phyloP scores from a whole-genome alignment of 176 grass and related monocot genomes.

The Musa schizocarpa region DNA sequence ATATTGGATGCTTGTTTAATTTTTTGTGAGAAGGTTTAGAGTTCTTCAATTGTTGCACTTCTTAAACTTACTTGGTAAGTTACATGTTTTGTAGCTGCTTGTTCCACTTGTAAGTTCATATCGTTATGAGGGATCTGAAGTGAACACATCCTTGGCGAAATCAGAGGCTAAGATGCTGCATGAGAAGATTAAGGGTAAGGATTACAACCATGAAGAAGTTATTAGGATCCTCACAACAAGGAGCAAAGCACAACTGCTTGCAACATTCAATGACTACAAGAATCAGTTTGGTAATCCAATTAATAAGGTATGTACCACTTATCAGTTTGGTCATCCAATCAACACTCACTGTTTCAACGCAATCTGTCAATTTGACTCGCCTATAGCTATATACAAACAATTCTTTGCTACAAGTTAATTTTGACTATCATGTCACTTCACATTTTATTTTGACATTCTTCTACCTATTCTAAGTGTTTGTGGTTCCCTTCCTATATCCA shows the following conservation, averaged over 20 bases:
- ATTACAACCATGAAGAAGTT: slow-evolving; percentile 68
- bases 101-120: slow-evolving; percentile 73
- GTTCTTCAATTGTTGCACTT: not conserved
- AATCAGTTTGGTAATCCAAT: slow-evolving; percentile 67
- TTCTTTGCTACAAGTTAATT: not conserved
- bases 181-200: slow-evolving; percentile 74
- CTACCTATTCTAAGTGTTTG: not conserved
- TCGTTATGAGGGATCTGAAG: slow-evolving; percentile 62
- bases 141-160: slow-evolving; percentile 62
- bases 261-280: slow-evolving; percentile 77
- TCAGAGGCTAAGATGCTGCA: slow-evolving; percentile 83
- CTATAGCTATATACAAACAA: not conserved
- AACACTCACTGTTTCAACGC: not conserved
- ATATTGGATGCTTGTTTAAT: not conserved
- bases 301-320: slow-evolving; percentile 49
- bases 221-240: slow-evolving; percentile 76
- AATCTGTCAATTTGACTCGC: not conserved
- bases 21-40: not conserved
- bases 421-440: not conserved
- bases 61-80: not conserved
- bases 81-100: slow-evolving; percentile 49
- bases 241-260: slow-evolving; percentile 80
- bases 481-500: not conserved
- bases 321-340: no score
- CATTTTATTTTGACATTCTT: not conserved